Percentiles rank a stretch among this genome's conserved stretches.
Conservation (phyloP, 805 yeast genomes). For the Wickerhamiella cacticola region DNA sequence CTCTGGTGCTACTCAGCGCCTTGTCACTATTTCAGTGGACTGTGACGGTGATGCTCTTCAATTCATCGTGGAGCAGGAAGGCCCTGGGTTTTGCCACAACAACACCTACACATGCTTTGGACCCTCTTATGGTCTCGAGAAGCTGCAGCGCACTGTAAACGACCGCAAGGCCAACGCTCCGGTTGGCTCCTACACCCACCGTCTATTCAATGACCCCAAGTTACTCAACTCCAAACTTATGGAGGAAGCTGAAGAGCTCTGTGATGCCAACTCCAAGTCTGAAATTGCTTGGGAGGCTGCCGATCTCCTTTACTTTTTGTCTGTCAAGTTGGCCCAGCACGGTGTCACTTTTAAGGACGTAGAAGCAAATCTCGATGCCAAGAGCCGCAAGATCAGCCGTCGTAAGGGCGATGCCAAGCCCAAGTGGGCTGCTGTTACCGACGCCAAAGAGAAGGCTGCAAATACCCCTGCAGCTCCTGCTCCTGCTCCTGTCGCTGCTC, state of each 20-base stretch:
- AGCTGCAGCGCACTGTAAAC: constrained; percentile 53
- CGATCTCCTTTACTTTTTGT: constrained; percentile 62
- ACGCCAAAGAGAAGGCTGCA: constrained; percentile 16
- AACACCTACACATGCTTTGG: constrained; percentile 76
- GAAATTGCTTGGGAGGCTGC: constrained; percentile 97
- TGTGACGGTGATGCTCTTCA: constrained; percentile 89
- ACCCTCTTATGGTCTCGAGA: constrained; percentile 48
- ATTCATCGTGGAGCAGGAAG: constrained; percentile 74
- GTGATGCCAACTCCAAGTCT: constrained; percentile 59
- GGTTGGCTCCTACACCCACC: constrained; percentile 84
- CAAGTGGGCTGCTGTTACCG: constrained; percentile 37
- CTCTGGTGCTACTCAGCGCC: constrained; percentile 86
- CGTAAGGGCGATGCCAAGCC: constrained; percentile 94
- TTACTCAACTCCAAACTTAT: constrained; percentile 71
- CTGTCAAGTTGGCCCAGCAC: constrained; percentile 52
- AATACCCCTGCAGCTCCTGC: background rate
- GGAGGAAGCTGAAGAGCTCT: constrained; percentile 93
- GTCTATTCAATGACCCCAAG: constrained; percentile 67
- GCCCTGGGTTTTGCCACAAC: constrained; percentile 87
- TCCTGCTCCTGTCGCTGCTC: constrained; percentile 4
- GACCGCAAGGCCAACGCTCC: constrained; percentile 63
- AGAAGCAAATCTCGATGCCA: constrained; percentile 71
- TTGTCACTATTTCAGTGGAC: constrained; percentile 57
- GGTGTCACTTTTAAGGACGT: constrained; percentile 75
- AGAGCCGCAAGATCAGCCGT: constrained; percentile 77